Conservation (phyloP, 345 rosid species). For the Hibiscus syriacus region DNA sequence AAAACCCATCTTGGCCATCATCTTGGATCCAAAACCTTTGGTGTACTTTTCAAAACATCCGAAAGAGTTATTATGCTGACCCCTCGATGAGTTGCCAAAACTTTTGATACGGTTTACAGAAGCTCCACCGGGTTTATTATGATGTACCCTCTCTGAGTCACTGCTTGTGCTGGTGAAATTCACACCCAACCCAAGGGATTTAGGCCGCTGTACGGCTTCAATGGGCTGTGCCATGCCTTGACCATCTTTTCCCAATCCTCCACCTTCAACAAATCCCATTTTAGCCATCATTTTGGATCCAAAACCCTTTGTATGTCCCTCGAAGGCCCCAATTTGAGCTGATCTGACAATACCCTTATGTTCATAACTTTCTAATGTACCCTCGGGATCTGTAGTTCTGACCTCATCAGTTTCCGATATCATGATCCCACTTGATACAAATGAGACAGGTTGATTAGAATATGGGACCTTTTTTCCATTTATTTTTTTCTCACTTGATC, state of each 20-base stretch:
- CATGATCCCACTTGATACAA: constrained; percentile 65
- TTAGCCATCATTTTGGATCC: too few relatives aligned
- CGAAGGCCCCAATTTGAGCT: constrained; percentile 58
- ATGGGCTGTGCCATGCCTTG: constrained; percentile 73
- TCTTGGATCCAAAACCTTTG: constrained; percentile 83
- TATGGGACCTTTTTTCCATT: constrained; percentile 37
- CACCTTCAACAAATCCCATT: constrained; percentile 86
- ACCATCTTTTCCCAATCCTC: constrained; percentile 79
- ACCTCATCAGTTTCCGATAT: constrained; percentile 40
- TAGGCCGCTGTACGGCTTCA: constrained; percentile 71
- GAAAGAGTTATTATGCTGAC: constrained; percentile 25
- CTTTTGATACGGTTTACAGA: constrained; percentile 3
- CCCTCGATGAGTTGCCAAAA: constrained; percentile 13
- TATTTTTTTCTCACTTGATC: constrained; percentile 26
- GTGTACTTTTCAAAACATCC: constrained; percentile 88
- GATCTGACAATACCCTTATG: constrained; percentile 22
- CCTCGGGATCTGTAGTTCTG: constrained; percentile 19
- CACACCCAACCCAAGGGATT: constrained; percentile 70
- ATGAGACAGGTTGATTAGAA: constrained; percentile 70
- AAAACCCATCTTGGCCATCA: too few relatives aligned
- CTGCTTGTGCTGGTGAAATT: constrained; percentile 29
- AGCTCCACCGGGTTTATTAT: neutral
- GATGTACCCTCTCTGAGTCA: constrained; percentile 11
- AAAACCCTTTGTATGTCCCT: constrained; percentile 85
- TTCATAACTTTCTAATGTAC: constrained; percentile 26